Percentiles rank a stretch among this genome's conserved stretches.
Evolutionary conservation across 2,329 filamentous ascomycete species (phyloP).

Genomic region (Aspergillus phoenicis): DNA sequence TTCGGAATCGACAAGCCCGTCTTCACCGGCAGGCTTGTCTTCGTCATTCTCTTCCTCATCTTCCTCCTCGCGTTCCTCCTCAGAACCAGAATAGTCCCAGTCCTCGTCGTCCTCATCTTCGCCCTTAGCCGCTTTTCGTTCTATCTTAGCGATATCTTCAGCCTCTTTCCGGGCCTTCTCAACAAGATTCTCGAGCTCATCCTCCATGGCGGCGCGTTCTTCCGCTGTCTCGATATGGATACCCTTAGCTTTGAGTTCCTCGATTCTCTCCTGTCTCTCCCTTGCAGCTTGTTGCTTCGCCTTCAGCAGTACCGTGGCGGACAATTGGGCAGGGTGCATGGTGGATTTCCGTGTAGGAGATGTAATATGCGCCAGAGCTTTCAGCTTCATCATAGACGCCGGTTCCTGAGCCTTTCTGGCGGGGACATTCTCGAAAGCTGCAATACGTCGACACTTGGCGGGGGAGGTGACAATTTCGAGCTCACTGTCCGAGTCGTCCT

Average conservation of each 20-base stretch:
- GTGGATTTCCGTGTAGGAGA: constrained; percentile 55
- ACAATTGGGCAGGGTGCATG: constrained; percentile 71
- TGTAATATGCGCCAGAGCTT: constrained; percentile 73
- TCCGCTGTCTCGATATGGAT: constrained; percentile 81
- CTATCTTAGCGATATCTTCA: constrained; percentile 73
- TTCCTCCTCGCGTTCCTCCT: constrained; percentile 43
- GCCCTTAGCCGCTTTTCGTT: constrained; percentile 71
- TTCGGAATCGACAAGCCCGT: constrained; percentile 30
- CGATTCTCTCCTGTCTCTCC: constrained; percentile 76
- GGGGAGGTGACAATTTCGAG: constrained; percentile 64
- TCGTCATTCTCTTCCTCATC: constrained; percentile 34
- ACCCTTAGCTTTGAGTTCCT: constrained; percentile 76
- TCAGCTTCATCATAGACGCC: constrained; percentile 66
- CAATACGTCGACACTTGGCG: constrained; percentile 46
- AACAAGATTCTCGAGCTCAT: constrained; percentile 83
- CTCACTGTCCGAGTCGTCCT: constrained; percentile 53
- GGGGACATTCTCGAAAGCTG: constrained; percentile 72
- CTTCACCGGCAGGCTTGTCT: constrained; percentile 21
- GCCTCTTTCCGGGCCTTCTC: constrained; percentile 81
- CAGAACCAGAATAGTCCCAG: constrained; percentile 52
- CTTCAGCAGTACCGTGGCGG: constrained; percentile 67
- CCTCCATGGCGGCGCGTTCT: constrained; percentile 79
- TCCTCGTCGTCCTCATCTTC: constrained; percentile 52
- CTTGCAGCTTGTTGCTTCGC: constrained; percentile 77
- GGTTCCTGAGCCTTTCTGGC: constrained; percentile 63